Evolutionary conservation across 441 rosid species (phyloP).

Genomic region (Eutrema salsugineum): DNA sequence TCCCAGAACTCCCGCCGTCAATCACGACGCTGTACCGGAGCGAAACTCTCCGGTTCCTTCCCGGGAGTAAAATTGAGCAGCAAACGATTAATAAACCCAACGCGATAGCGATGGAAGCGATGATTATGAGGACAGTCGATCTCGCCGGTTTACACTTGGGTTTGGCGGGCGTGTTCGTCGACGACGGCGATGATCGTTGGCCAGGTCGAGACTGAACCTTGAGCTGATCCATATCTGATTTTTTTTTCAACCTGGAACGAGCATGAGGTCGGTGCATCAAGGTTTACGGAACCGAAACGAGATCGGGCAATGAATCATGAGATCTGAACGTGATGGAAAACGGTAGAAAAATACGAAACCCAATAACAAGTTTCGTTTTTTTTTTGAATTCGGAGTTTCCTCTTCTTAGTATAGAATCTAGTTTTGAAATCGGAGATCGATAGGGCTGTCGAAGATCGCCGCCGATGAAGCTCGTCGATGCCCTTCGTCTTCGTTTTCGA

Average conservation of each 20-base stretch:
- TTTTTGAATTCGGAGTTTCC: background rate
- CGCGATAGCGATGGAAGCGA: slow-evolving; percentile 16
- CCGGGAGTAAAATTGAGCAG: slow-evolving; percentile 29
- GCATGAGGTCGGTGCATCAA: slow-evolving; percentile 86
- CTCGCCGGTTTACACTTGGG: slow-evolving; percentile 35
- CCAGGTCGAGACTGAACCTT: slow-evolving; percentile 43
- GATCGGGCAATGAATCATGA: slow-evolving; percentile 11
- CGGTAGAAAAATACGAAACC: background rate
- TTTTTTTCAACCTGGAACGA: slow-evolving; percentile 40
- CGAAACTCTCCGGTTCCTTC: background rate
- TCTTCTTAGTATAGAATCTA: background rate
- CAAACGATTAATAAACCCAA: slow-evolving; percentile 29
- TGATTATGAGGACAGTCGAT: slow-evolving; percentile 24
- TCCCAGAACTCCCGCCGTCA: slow-evolving; percentile 95
- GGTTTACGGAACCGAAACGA: slow-evolving; percentile 12
- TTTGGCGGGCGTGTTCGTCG: slow-evolving; percentile 9
- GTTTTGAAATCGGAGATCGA: slow-evolving; percentile 8
- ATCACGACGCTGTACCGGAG: slow-evolving; percentile 49
- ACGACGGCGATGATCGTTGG: slow-evolving; percentile 38
- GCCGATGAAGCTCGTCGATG: slow-evolving; percentile 15
- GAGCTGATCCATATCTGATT: slow-evolving; percentile 46
- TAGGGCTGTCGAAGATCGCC: background rate
- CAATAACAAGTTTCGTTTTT: background rate
- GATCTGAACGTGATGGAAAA: background rate
- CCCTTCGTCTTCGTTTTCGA: slow-evolving; percentile 14